Percentiles rank a stretch among this genome's conserved stretches.
phyloP scores from a whole-genome alignment of 192 early-diverging fungal species.

The Coemansia sp. region DNA sequence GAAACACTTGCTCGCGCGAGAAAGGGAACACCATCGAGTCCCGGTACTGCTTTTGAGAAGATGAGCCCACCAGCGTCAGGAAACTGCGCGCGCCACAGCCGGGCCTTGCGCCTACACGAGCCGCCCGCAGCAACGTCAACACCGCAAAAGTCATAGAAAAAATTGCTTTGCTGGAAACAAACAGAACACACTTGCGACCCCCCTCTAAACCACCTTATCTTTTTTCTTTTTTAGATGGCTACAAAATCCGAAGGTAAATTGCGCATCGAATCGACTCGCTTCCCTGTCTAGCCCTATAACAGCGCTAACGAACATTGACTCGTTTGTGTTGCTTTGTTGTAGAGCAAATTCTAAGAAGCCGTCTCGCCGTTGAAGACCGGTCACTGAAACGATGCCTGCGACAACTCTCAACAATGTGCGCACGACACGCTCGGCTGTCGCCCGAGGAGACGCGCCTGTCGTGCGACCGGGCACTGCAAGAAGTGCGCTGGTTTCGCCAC shows the following conservation, averaged over 20 bases:
- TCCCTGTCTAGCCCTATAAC: neutral
- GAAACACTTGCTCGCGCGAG: constrained; percentile 72
- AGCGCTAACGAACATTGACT: neutral
- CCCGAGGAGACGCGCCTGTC: constrained; percentile 22
- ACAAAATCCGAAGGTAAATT: constrained; percentile 18
- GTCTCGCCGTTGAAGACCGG: constrained; percentile 38
- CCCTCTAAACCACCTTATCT: neutral
- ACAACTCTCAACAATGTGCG: constrained; percentile 32
- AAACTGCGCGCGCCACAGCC: constrained; percentile 12
- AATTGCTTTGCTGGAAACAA: too few relatives aligned
- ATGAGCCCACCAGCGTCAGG: neutral
- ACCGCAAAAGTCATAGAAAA: neutral
- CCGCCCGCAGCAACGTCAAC: neutral
- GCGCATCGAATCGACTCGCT: neutral
- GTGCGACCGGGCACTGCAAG: constrained; percentile 24
- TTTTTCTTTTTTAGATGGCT: constrained; percentile 1
- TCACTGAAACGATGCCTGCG: constrained; percentile 43
- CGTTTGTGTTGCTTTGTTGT: neutral
- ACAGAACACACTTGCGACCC: too few relatives aligned
- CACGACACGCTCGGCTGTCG: constrained; percentile 14
- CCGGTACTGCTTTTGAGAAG: constrained; percentile 10
- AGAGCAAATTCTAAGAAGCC: constrained; percentile 39
- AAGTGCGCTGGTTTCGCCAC: constrained; percentile 49
- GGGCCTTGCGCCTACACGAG: neutral
- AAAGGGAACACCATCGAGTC: constrained; percentile 59